Base-by-base conservation (phyloP, 1,284 basidiomycete species). In the Moesziomyces sp. region DNA sequence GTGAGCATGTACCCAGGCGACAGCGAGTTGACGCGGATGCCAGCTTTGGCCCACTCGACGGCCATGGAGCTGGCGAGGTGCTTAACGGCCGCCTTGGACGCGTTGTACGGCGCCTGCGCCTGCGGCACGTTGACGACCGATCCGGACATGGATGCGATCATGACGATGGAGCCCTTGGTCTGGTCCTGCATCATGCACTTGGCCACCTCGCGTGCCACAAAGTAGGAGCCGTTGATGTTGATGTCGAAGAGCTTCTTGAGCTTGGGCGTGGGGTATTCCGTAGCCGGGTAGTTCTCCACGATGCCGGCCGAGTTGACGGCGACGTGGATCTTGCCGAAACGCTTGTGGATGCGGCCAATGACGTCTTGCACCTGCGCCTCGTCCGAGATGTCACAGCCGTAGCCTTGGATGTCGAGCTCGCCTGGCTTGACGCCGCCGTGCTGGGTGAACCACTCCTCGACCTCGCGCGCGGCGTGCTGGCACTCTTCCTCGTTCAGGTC, bases 21-120 rank as follows among this genome's bases (percentile, higher is more conserved):
- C 46, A 81, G 73, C 56, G 82, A 61, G 85, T 94, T 94, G 64
- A 94, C 93, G 52, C 93, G 89, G 54, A 94, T 90, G 55, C 90
- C 90, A 76, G 89, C 88, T 86, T 91, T 91, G 3, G 93, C 93
- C 93, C 93, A 95, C 85, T 95, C 93, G 24, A 94, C 92, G 0
- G 91, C 93, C 52, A 95, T 87, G 75, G 90, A 92, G 0, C 91
- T 87, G 16, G 93, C 92, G 90, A 95, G 91, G 79, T 95, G 93
- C 80, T 90, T 91, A 35, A 95, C 93, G 54, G 93, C 92, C 89
- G 84, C 67, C 47, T 73, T 70, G 46, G 93, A 94, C n/a, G 93
- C 91, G 85, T 97, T 98, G 86, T 98, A 98, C 0, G 95, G 94
- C 1, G 93, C 92, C 88, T 98, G 95, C 42, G 89, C 89, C 89